phyloP scores from a whole-genome alignment of 2,329 filamentous ascomycete species.

The Alternaria atra region DNA sequence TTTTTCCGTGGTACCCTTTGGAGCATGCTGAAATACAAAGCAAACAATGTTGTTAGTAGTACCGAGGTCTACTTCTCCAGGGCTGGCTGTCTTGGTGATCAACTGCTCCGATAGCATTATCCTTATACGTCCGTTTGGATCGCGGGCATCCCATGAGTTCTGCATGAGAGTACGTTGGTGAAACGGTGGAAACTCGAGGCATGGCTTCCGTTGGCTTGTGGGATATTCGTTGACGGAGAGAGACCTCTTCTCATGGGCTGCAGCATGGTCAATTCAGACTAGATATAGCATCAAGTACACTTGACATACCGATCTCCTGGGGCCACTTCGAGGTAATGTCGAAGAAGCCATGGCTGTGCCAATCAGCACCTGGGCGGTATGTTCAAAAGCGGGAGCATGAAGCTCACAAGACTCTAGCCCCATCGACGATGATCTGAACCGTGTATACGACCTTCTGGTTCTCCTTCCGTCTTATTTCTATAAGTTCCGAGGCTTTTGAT shows the following conservation, averaged over 20 bases:
- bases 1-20: slow-evolving; percentile 66
- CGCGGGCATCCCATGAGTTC: slow-evolving; percentile 74
- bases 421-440: slow-evolving; percentile 43
- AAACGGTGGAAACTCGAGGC: slow-evolving; percentile 77
- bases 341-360: slow-evolving; percentile 38
- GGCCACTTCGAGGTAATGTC: slow-evolving; percentile 40
- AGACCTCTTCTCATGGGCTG: slow-evolving; percentile 40
- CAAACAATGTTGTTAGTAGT: slow-evolving; percentile 75
- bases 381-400: background rate
- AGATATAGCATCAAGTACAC: too few species aligned
- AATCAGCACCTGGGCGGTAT: slow-evolving; percentile 35
- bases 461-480: slow-evolving; percentile 36
- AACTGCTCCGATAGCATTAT: slow-evolving; percentile 76
- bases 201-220: slow-evolving; percentile 60
- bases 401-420: slow-evolving; percentile 41
- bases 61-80: slow-evolving; percentile 60
- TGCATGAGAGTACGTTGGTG: slow-evolving; percentile 74
- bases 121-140: slow-evolving; percentile 78
- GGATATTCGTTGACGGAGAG: slow-evolving; percentile 52
- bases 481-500: slow-evolving; percentile 36
- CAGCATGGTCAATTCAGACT: background rate
- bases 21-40: slow-evolving; percentile 88
- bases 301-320: slow-evolving; percentile 41
- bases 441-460: slow-evolving; percentile 40
- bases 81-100: slow-evolving; percentile 52